A percentile compares a stretch with the other conserved stretches of the same genome.
Conservation (phyloP, 2,329 filamentous ascomycete genomes). For the Blastomyces gilchristii region DNA sequence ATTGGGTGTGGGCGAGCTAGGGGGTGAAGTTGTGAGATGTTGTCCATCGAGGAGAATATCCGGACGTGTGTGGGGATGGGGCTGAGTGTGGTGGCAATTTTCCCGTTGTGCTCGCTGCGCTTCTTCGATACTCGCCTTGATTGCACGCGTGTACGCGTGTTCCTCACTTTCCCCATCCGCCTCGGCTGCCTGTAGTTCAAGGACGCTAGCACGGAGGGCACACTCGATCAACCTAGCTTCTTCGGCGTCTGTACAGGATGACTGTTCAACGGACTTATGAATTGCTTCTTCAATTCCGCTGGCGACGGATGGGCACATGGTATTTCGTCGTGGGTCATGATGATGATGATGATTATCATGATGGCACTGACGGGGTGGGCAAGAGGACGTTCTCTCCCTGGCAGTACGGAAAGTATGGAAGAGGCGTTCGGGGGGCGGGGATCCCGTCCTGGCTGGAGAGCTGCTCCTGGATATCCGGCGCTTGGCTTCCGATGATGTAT, state of each 20-base stretch:
- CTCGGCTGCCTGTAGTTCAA: constrained; percentile 41
- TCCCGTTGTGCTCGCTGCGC: constrained; percentile 24
- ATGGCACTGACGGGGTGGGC: neutral
- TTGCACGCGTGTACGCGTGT: constrained; percentile 40
- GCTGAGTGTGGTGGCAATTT: neutral
- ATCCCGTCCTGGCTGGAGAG: neutral
- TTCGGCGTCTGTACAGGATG: constrained; percentile 56
- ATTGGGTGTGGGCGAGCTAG: neutral
- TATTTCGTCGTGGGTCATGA: neutral
- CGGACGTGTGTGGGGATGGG: neutral
- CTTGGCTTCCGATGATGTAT: constrained; percentile 8
- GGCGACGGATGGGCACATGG: constrained; percentile 6
- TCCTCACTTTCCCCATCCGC: constrained; percentile 33
- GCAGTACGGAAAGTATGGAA: neutral
- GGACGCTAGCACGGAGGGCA: constrained; percentile 62
- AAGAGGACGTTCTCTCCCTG: neutral
- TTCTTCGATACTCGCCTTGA: constrained; percentile 42
- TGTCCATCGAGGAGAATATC: neutral
- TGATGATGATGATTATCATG: too few species aligned
- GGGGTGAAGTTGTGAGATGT: neutral
- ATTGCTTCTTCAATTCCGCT: constrained; percentile 64
- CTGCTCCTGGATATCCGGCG: neutral
- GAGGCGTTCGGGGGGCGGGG: constrained; percentile 1
- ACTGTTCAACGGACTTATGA: constrained; percentile 55
- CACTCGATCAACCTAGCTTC: constrained; percentile 64